Base-by-base conservation (phyloP, 495 filamentous ascomycete genomes). In the Tirmania nivea region DNA sequence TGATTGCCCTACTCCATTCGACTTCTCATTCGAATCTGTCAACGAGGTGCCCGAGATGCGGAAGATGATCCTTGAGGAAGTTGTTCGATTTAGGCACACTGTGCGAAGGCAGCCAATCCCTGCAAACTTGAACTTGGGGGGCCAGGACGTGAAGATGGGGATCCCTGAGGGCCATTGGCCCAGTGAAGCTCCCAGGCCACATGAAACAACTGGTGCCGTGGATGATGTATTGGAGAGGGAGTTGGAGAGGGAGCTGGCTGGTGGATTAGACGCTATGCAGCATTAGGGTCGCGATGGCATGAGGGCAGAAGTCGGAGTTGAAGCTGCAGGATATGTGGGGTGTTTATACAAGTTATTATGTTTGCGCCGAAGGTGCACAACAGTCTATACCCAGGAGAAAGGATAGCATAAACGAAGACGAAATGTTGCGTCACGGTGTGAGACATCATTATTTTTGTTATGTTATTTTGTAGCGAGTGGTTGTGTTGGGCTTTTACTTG, bases 21-120 rank as follows among this genome's bases (percentile, higher is more conserved):
- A 96, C 73, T 97, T 97, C 73, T 83, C 86, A 68, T 97, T 97
- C 62, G 90, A 97, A 65, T 79, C 93, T 35, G 79, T 94, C 17
- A 89, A 97, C 20, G 88, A 94, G 45, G 84, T 96, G 37, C 69
- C 65, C 36, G 83, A 94, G 60, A 96, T 97, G 90, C 81, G 87
- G 60, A 79, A 81, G 70, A 94, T 96, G 90, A 97, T 97, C 59
- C 73, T 94, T 56, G 81, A 87, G 20, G 90, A 97, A 65, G 92
- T 96, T 10, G 69, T 78, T 57, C 73, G 77, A 54, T 97, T 97
- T 76, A 75, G 90, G 35, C 66, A 73, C 20, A 55, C 63, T 63
- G 90, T 96, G 35, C 75, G 90, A 34, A 80, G 77, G 56, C 83
- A 76, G 59, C 69, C 71, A 34, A 70, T 69, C 48, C 69, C 69